Conservation (phyloP, 2,329 filamentous ascomycete species). For the Neonectria coccinea region DNA sequence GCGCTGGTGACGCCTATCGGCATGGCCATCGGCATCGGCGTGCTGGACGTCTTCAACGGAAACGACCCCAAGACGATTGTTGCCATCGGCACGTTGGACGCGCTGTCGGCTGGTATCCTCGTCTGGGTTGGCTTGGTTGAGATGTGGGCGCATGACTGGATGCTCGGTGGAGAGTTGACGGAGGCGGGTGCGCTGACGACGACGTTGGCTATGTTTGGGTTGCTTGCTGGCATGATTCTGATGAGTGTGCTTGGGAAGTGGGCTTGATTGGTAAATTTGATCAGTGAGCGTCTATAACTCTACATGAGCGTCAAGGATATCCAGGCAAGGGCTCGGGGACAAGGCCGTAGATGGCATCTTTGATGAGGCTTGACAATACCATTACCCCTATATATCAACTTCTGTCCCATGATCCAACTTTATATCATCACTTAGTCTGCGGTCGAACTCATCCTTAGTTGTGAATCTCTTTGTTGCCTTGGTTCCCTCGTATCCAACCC, state of each 20-base stretch:
- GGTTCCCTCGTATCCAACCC: too few relatives aligned
- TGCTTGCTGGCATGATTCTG: conserved; percentile 72
- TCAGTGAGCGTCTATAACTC: too few relatives aligned
- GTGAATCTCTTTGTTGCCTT: too few relatives aligned
- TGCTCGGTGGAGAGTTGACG: conserved; percentile 66
- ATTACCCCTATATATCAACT: background rate
- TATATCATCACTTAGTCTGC: background rate
- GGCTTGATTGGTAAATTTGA: conserved; percentile 60
- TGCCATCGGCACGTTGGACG: conserved; percentile 79
- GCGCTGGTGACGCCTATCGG: conserved; percentile 79
- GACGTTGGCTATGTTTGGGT: conserved; percentile 60
- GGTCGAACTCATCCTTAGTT: background rate
- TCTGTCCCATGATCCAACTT: background rate
- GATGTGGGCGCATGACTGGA: conserved; percentile 84
- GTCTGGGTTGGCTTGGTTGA: conserved; percentile 83
- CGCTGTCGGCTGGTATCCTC: conserved; percentile 79
- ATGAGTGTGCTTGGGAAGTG: conserved; percentile 83
- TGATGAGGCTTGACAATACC: background rate
- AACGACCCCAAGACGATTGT: conserved; percentile 76
- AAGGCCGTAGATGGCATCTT: background rate
- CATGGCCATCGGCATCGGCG: conserved; percentile 83
- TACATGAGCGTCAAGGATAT: background rate
- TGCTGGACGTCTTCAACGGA: conserved; percentile 77
- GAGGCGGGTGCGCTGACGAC: conserved; percentile 62
- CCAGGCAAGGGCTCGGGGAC: background rate